Base-by-base conservation (phyloP, 192 early-diverging fungal species). In the Cladochytrium replicatum region DNA sequence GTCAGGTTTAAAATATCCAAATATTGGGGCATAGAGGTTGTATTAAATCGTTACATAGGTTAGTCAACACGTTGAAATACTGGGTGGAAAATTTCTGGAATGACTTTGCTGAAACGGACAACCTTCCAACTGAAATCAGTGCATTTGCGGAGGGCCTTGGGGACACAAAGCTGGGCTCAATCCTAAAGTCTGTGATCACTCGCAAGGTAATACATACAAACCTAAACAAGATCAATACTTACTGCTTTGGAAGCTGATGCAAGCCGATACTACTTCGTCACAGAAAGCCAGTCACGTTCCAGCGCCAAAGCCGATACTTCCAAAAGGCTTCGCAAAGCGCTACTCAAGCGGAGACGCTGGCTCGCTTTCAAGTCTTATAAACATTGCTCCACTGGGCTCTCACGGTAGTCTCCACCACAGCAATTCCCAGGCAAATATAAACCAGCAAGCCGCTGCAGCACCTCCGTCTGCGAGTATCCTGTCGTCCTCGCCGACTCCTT, bases 71-170 rank as follows among this genome's bases (percentile, higher is more conserved):
- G 21, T 39, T 78, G 2, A 78, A 68, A 38, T 66, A 61, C 25
- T 78, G 76, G 76, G 43, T 76, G 11, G 72, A 75, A 42, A 55
- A 72, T 22, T 71, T 70, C 56, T 78, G 72, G 72, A 40, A 38
- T 22, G 76, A 78, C 50, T 78, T 78, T 32, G 63, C 64, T 42
- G 66, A 61, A 4, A 52, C 65, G 43, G 47, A 56, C 5, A 55
- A 37, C 15, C 54, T 77, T 6, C n/a, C n/a, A n/a, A n/a, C n/a
- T n/a, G n/a, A n/a, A n/a, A n/a, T n/a, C n/a, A 55, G 43, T 8
- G 28, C 22, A 4, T 62, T 75, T 52, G 32, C 66, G 4, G 64
- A 71, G n/a, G 50, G 53, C 2, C 41, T 68, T 11, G 40, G 65
- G 41, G 60, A 72, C 41, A 59, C 43, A 17, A 67, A 68, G 29